Evolutionary conservation across 345 rosid species (phyloP).

Genomic region (Populus alba): DNA sequence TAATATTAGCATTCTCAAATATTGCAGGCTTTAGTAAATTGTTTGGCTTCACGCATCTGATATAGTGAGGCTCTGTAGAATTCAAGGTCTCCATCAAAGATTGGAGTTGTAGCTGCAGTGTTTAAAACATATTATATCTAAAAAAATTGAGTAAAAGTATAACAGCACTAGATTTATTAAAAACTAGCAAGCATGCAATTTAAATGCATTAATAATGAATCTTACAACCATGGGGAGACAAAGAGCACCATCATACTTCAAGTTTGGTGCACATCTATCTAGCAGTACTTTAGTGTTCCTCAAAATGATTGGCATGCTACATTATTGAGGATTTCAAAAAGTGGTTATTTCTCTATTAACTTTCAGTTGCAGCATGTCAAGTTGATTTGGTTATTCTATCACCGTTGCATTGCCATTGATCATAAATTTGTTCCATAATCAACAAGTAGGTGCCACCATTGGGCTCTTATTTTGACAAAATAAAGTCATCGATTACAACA

Average conservation of each 20-base stretch:
- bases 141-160: background rate
- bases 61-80: slow-evolving; percentile 97
- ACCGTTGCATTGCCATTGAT: background rate
- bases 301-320: slow-evolving; percentile 1
- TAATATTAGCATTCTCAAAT: slow-evolving; percentile 86
- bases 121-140: slow-evolving; percentile 13
- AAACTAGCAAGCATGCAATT: background rate
- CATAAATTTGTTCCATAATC: background rate
- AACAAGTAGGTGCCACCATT: background rate
- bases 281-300: background rate
- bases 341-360: background rate
- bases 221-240: background rate
- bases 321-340: background rate
- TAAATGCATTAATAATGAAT: background rate
- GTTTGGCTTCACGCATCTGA: slow-evolving; percentile 99
- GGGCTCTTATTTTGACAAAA: background rate
- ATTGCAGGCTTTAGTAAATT: slow-evolving; percentile 93
- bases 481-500: background rate
- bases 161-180: background rate
- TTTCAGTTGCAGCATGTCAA: background rate
- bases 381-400: background rate
- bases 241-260: background rate
- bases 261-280: background rate
- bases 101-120: slow-evolving; percentile 89
- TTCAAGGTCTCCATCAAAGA: slow-evolving; percentile 95